Percentiles rank a stretch among this genome's conserved stretches.
Evolutionary conservation across 164 flowering plant genomes (phyloP).

Genomic region (Stephania cephalantha): DNA sequence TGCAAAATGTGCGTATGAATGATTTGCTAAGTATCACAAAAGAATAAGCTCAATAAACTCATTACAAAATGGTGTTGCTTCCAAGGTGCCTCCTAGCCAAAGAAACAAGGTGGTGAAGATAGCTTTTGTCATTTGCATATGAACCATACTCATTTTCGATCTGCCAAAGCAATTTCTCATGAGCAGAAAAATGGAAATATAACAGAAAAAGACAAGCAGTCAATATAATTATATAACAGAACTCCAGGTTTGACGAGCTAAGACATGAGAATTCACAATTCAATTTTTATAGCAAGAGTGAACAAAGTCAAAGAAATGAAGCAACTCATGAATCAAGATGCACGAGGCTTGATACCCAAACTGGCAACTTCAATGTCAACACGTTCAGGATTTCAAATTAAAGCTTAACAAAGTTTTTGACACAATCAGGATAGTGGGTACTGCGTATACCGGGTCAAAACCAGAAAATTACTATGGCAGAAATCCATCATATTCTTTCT

Average conservation of each 20-base stretch:
- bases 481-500: too few relatives aligned
- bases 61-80: conserved; percentile 62
- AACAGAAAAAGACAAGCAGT: neutral
- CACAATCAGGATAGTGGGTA: too few relatives aligned
- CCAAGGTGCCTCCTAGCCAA: conserved; percentile 74
- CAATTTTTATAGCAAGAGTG: too few relatives aligned
- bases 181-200: neutral
- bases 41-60: neutral
- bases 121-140: conserved; percentile 77
- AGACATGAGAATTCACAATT: neutral
- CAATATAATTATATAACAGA: neutral
- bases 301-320: neutral
- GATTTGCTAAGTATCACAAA: neutral
- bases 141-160: conserved; percentile 97
- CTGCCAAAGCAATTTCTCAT: conserved; percentile 34
- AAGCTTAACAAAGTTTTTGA: too few relatives aligned
- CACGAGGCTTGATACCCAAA: neutral
- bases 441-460: too few relatives aligned
- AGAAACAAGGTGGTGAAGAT: conserved; percentile 64
- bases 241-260: neutral
- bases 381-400: neutral
- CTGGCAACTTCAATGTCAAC: neutral
- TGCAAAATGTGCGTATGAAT: neutral
- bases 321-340: neutral
- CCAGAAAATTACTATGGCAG: too few relatives aligned